Evolutionary conservation across 768 basidiomycete species (phyloP).

Genomic region (Lactarius tabidus): DNA sequence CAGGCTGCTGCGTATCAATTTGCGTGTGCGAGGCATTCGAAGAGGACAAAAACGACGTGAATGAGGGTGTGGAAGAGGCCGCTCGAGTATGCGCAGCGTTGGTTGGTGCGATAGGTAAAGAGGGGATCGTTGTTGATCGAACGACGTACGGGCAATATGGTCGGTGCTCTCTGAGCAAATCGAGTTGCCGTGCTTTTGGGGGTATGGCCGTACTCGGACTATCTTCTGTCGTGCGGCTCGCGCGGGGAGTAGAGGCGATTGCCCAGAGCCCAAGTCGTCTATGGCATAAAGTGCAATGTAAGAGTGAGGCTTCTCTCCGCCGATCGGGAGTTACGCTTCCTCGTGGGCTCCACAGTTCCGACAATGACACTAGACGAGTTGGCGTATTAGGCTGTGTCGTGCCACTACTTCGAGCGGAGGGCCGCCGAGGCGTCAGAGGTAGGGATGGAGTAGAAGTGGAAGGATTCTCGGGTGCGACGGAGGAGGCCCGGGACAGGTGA

Average conservation of each 20-base stretch:
- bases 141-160: conserved; percentile 85
- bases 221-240: conserved; percentile 14
- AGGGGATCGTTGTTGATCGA: conserved; percentile 60
- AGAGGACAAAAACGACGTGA: conserved; percentile 27
- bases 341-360: conserved; percentile 20
- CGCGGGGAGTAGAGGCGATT: conserved; percentile 16
- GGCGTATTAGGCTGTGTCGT: conserved; percentile 16
- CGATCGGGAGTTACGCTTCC: conserved; percentile 24
- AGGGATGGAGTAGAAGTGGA: conserved; percentile 32
- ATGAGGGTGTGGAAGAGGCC: conserved; percentile 29
- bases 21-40: conserved; percentile 34
- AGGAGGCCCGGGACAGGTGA: conserved; percentile 28
- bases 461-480: conserved; percentile 25
- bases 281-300: conserved; percentile 25
- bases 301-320: conserved; percentile 27
- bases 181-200: conserved; percentile 48
- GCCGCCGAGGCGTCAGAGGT: conserved; percentile 25
- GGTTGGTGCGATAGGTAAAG: conserved; percentile 37
- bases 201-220: conserved; percentile 24
- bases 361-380: conserved; percentile 18
- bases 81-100: conserved; percentile 11
- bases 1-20: conserved; percentile 31
- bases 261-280: conserved; percentile 26
- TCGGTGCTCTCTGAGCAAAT: conserved; percentile 76
- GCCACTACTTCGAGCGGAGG: conserved; percentile 9